Evolutionary conservation across 805 yeast genomes (phyloP).

Genomic region (Kodamaea kaohsiungensis): DNA sequence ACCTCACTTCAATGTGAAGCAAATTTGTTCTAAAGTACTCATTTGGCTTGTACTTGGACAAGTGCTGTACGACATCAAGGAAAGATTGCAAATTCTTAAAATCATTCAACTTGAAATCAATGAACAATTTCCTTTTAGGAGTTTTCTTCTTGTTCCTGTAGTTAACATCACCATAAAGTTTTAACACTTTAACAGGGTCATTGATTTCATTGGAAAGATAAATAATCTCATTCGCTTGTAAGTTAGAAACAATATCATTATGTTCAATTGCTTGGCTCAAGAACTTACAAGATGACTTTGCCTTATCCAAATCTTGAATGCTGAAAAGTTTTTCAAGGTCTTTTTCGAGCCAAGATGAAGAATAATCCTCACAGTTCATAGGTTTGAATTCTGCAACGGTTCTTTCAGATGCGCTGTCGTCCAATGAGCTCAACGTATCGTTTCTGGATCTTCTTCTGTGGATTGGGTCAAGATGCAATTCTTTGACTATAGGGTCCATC

Average conservation of each 20-base stretch:
- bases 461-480: slow-evolving; percentile 3
- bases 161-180: neutral
- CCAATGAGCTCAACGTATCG: neutral
- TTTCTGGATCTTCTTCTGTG: neutral
- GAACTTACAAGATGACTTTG: neutral
- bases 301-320: neutral
- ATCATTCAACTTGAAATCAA: slow-evolving; percentile 9
- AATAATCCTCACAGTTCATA: neutral
- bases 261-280: slow-evolving; percentile 6
- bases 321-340: slow-evolving; percentile 5
- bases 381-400: slow-evolving; percentile 1
- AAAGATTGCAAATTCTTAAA: slow-evolving; percentile 5
- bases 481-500: slow-evolving; percentile 9
- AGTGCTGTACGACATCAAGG: slow-evolving; percentile 1
- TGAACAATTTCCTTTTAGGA: slow-evolving; percentile 4
- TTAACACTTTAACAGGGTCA: slow-evolving; percentile 5
- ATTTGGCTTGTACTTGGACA: slow-evolving; percentile 1
- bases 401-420: slow-evolving; percentile 4
- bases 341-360: slow-evolving; percentile 2
- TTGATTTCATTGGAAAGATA: slow-evolving; percentile 6
- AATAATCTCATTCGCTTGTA: neutral
- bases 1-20: slow-evolving; percentile 6
- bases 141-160: neutral
- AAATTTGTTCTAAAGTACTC: slow-evolving; percentile 4
- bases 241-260: neutral